Base-by-base conservation (phyloP, 1,139 yeast genomes). In the Debaryomycetaceae sp. region DNA sequence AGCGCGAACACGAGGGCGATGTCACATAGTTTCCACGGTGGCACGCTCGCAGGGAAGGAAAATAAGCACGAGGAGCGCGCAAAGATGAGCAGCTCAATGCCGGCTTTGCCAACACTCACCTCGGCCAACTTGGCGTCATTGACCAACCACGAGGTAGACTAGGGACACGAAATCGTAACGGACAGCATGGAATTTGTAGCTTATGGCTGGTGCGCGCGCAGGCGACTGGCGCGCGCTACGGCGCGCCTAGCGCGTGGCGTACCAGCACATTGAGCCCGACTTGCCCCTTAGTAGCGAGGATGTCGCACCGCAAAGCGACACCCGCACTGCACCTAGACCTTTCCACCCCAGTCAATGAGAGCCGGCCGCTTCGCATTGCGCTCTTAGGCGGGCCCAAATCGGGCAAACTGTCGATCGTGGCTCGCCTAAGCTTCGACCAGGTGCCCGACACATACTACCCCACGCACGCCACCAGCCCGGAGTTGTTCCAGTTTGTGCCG, bases 391-490 rank as follows among this genome's bases (percentile, higher is more conserved):
- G 73, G 1, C 61, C 71, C 9, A 61, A 58, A 34, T 62, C 68
- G 2, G 79, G 79, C 7, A 73, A 73, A 44, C 65, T 77, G 2
- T 60, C 75, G 2, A 53, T 67, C 15, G 63, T 71, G n/a, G 71
- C 80, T 16, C 65, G 75, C 34, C 44, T 78, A 14, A 49, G 61
- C 16, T 63, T 71, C 28, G 70, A 73, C 11, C 61, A 65, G 28
- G 67, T 71, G 23, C 58, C 65, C 19, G 78, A 71, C 27, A 73
- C 77, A 4, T 78, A 83, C 49, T 82, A 83, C 43, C 91, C 91
- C 2, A 82, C 89, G 2, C 62, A 58, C 18, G 69, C 55, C 48
- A 71, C 61, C 53, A 59, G 62, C 17, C 75, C 85, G 9, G 61
- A 76, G 35, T 52, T 81, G 30, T 66, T 78, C 42, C 72, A 72